phyloP scores from a whole-genome alignment of 2,329 filamentous ascomycete genomes.

The Botrytis fragariae region DNA sequence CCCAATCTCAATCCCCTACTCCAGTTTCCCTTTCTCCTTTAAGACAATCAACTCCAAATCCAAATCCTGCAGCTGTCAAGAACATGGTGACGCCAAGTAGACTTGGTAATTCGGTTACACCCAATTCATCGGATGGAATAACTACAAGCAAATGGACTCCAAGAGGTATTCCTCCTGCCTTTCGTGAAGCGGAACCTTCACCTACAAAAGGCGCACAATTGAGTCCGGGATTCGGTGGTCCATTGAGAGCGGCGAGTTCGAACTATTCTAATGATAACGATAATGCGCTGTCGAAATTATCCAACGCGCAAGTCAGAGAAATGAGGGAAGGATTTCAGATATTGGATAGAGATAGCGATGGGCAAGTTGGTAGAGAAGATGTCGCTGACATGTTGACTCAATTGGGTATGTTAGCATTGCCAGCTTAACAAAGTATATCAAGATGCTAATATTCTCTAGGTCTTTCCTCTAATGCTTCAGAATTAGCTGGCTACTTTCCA shows the following conservation, averaged over 20 bases:
- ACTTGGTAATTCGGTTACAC: constrained; percentile 41
- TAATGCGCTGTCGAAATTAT: constrained; percentile 67
- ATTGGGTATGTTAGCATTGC: constrained; percentile 55
- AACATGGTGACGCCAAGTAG: constrained; percentile 42
- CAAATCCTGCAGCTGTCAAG: constrained; percentile 60
- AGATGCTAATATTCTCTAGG: constrained; percentile 46
- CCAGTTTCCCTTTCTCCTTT: constrained; percentile 66
- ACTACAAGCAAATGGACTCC: constrained; percentile 32
- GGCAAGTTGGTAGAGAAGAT: constrained; percentile 76
- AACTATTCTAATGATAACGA: constrained; percentile 28
- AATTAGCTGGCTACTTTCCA: constrained; percentile 81
- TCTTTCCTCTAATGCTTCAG: constrained; percentile 67
- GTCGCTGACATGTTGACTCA: constrained; percentile 85
- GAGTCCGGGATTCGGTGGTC: constrained; percentile 35
- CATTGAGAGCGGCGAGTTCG: constrained; percentile 25
- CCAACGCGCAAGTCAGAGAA: constrained; percentile 78
- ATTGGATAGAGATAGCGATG: constrained; percentile 84
- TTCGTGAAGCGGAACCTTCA: constrained; percentile 37
- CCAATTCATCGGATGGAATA: constrained; percentile 38
- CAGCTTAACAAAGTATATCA: not conserved
- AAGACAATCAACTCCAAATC: constrained; percentile 58
- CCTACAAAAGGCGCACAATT: constrained; percentile 35
- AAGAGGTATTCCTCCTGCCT: constrained; percentile 37
- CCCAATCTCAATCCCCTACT: constrained; percentile 49
- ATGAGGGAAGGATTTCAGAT: constrained; percentile 93